A percentile compares a stretch with the other conserved stretches of the same genome.
These are phyloP conservation scores for Diaporthe helianthi DNA, from an alignment of 2,329 filamentous ascomycete species.

Conservation along the genomic window DNA sequence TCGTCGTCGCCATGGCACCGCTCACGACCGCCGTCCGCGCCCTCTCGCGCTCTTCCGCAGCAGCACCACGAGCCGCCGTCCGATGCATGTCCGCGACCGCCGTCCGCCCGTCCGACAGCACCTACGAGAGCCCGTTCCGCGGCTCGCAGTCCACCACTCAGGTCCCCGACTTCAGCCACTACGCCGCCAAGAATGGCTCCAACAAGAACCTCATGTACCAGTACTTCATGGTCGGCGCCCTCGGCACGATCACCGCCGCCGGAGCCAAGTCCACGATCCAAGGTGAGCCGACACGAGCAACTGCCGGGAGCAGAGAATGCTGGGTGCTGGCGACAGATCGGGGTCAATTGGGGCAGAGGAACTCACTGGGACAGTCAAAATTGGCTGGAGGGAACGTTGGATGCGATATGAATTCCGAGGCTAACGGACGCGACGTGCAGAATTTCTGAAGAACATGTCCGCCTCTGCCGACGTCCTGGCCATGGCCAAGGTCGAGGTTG, in stretches of 20 bases:
- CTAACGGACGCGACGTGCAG: slow-evolving; percentile 55
- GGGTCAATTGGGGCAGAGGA: slow-evolving; percentile 15
- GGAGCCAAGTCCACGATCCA: slow-evolving; percentile 98
- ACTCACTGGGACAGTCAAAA: neutral
- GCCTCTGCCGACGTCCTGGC: slow-evolving; percentile 97
- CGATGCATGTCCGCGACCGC: slow-evolving; percentile 65
- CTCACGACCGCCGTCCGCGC: slow-evolving; percentile 72
- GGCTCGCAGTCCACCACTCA: slow-evolving; percentile 65
- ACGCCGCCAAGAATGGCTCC: slow-evolving; percentile 74
- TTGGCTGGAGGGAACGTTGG: neutral
- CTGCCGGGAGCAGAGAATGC: neutral
- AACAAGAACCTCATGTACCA: slow-evolving; percentile 85
- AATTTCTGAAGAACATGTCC: slow-evolving; percentile 99
- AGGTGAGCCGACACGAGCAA: slow-evolving; percentile 68
- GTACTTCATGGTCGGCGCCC: slow-evolving; percentile 98
- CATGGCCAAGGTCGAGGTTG: slow-evolving; percentile 99
- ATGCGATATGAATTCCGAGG: neutral
- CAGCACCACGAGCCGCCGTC: slow-evolving; percentile 45
- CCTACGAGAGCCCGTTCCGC: slow-evolving; percentile 70
- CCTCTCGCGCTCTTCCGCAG: slow-evolving; percentile 63
- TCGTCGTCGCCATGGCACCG: slow-evolving; percentile 65
- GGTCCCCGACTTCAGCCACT: slow-evolving; percentile 90
- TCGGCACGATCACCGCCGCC: slow-evolving; percentile 90
- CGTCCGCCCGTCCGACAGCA: slow-evolving; percentile 51
- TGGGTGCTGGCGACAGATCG: neutral